Percentiles rank a stretch among this genome's conserved stretches.
Evolutionary conservation across 306 rosid genomes (phyloP).

Genomic region (Purshia tridentata): DNA sequence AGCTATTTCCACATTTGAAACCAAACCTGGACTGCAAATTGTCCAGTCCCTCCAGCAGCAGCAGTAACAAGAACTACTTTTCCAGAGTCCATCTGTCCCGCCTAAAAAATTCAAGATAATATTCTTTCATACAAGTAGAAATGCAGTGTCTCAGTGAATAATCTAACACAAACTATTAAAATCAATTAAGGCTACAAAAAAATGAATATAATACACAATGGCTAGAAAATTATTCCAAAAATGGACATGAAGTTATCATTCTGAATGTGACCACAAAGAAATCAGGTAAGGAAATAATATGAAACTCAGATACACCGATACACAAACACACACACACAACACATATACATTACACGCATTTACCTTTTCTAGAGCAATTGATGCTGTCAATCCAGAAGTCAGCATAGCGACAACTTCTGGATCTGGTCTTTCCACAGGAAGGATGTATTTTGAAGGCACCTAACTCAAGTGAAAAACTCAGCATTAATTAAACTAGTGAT

Average conservation of each 20-base stretch:
- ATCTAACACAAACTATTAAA: neutral
- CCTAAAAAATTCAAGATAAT: slow-evolving; percentile 44
- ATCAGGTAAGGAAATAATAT: slow-evolving; percentile 3
- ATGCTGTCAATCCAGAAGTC: slow-evolving; percentile 95
- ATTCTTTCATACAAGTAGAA: slow-evolving; percentile 25
- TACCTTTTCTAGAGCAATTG: slow-evolving; percentile 87
- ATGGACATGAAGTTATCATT: neutral
- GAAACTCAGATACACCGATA: neutral
- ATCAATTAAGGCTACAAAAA: slow-evolving; percentile 6
- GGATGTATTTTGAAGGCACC: slow-evolving; percentile 80
- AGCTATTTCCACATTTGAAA: neutral
- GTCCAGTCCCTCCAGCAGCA: slow-evolving; percentile 99
- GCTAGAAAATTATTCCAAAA: slow-evolving; percentile 11
- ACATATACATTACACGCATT: neutral
- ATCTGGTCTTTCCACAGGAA: slow-evolving; percentile 94
- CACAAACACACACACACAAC: neutral
- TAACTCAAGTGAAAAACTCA: slow-evolving; percentile 29
- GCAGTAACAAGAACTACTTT: slow-evolving; percentile 92
- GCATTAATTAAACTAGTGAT: slow-evolving; percentile 11
- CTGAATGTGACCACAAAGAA: slow-evolving; percentile 16
- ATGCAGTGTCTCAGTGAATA: slow-evolving; percentile 9
- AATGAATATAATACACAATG: slow-evolving; percentile 10
- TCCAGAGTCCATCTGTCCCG: slow-evolving; percentile 86
- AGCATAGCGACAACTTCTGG: slow-evolving; percentile 98
- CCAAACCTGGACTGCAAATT: slow-evolving; percentile 93